phyloP scores from a whole-genome alignment of 768 basidiomycete species.

The Lepiota brunneoincarnata region DNA sequence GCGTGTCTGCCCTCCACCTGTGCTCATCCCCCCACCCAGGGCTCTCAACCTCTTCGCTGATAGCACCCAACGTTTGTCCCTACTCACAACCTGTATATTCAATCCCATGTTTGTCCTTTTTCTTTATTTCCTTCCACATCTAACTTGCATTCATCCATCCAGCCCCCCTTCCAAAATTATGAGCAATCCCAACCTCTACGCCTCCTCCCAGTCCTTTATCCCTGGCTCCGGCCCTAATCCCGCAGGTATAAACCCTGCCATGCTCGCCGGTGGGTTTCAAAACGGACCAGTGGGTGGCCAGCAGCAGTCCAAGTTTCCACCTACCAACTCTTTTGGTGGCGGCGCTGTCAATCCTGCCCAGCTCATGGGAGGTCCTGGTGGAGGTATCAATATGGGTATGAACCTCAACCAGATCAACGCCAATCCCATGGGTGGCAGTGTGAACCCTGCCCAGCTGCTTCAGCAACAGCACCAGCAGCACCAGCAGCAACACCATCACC shows the following conservation, averaged over 20 bases:
- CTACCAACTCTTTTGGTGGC: conserved; percentile 7
- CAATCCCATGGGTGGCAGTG: conserved; percentile 5
- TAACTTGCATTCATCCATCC: neutral
- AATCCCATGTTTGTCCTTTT: neutral
- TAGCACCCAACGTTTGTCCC: neutral
- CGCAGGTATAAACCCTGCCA: conserved; percentile 11
- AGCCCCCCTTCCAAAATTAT: conserved; percentile 2
- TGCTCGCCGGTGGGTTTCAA: conserved; percentile 10
- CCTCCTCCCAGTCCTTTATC: conserved; percentile 6
- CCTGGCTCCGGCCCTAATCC: conserved; percentile 7
- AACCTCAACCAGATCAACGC: conserved; percentile 7
- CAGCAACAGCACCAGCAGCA: too few species aligned
- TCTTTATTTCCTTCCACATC: neutral
- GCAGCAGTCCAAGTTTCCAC: conserved; percentile 7
- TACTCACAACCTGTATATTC: neutral
- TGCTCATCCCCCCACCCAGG: conserved; percentile 2
- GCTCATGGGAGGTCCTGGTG: conserved; percentile 7
- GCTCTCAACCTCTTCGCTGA: neutral
- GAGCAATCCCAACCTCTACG: conserved; percentile 11
- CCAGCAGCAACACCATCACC: conserved; percentile 7
- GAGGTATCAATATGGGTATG: conserved; percentile 8
- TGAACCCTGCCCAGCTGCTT: conserved; percentile 8
- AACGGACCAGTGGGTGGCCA: conserved; percentile 6
- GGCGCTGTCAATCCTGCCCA: conserved; percentile 10
- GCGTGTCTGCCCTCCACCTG: conserved; percentile 2